Evolutionary conservation across 345 rosid species (phyloP).

Genomic region (Fremontodendron californicum): DNA sequence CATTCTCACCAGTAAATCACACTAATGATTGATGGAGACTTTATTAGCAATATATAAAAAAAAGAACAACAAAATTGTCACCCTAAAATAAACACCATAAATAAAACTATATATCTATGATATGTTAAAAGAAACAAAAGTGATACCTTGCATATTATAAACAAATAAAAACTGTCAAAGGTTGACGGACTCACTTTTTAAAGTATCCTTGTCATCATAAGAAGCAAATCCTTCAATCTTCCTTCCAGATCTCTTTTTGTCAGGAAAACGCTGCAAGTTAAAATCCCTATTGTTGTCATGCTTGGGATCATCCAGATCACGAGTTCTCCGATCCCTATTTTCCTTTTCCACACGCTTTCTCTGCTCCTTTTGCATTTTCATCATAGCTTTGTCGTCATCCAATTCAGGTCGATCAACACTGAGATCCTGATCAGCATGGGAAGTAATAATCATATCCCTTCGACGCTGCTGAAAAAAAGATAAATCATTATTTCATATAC

Average conservation of each 20-base stretch:
- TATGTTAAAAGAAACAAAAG: not conserved
- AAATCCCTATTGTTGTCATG: conserved; percentile 56
- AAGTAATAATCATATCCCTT: conserved; percentile 55
- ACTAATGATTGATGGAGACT: not conserved
- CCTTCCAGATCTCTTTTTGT: conserved; percentile 59
- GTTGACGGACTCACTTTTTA: conserved; percentile 55
- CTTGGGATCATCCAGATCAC: conserved; percentile 68
- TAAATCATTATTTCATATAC: not conserved
- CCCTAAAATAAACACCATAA: not conserved
- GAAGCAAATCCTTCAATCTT: conserved; percentile 67
- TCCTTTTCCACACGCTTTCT: conserved; percentile 74
- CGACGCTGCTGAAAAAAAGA: conserved; percentile 55
- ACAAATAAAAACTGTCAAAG: not conserved
- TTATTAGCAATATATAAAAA: not conserved
- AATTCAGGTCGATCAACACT: conserved; percentile 76
- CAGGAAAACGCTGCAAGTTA: conserved; percentile 47
- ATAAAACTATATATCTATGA: not conserved
- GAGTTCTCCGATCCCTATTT: conserved; percentile 63
- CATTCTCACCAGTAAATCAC: not conserved
- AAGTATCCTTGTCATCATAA: conserved; percentile 63
- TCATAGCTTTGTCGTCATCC: conserved; percentile 61
- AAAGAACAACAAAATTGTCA: not conserved
- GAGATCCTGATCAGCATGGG: conserved; percentile 59
- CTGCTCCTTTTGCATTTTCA: conserved; percentile 69
- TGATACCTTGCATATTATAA: not conserved